These are phyloP conservation scores for Dysphania ambrosioides DNA, from an alignment of 148 eudicot species.

Conservation along the genomic window DNA sequence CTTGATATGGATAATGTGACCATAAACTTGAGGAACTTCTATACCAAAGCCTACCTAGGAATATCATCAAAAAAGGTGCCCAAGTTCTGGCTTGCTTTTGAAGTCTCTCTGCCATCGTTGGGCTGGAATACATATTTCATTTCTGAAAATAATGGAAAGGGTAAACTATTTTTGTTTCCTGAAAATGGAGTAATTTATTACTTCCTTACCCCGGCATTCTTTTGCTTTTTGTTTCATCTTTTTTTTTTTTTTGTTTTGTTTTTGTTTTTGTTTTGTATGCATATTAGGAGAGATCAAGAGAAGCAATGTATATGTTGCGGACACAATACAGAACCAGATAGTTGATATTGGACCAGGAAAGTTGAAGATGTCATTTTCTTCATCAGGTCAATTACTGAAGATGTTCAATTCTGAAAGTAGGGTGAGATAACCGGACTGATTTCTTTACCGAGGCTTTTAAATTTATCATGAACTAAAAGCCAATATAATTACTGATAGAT, in stretches of 20 bases:
- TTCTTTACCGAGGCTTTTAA: background rate
- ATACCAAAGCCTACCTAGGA: slow-evolving; percentile 67
- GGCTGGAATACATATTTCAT: slow-evolving; percentile 90
- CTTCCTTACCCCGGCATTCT: no score
- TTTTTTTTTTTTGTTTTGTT: background rate
- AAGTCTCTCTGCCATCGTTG: slow-evolving; percentile 67
- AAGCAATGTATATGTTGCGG: slow-evolving; percentile 23
- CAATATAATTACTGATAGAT: no score
- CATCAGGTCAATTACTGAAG: slow-evolving; percentile 56
- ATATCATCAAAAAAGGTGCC: slow-evolving; percentile 43
- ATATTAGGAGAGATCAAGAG: slow-evolving; percentile 38
- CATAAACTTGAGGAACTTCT: slow-evolving; percentile 56
- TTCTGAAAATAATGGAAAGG: slow-evolving; percentile 40
- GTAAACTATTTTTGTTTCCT: slow-evolving; percentile 26
- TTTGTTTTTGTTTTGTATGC: background rate
- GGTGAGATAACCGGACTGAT: slow-evolving; percentile 37
- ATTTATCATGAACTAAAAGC: no score
- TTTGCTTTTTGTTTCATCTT: background rate
- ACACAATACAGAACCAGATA: slow-evolving; percentile 34
- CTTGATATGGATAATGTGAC: slow-evolving; percentile 64
- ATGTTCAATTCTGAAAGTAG: slow-evolving; percentile 52
- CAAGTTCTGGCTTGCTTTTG: slow-evolving; percentile 74
- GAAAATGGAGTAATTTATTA: background rate
- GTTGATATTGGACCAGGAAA: slow-evolving; percentile 76
- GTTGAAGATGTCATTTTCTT: slow-evolving; percentile 70